phyloP scores from a whole-genome alignment of 2,329 filamentous ascomycete species.

The Calonectria pseudoturangicola region DNA sequence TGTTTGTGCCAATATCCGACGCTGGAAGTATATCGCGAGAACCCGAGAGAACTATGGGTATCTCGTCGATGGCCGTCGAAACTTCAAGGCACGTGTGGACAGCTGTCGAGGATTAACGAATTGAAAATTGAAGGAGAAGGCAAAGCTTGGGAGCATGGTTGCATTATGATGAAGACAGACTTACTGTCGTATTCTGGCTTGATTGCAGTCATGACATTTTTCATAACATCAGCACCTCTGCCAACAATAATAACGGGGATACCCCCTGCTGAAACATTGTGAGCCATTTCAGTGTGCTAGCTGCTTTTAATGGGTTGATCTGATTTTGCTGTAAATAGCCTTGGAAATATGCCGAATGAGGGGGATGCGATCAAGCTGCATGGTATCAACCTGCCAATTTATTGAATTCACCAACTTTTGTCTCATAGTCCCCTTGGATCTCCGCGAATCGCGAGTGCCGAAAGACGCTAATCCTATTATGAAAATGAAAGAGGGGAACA shows the following conservation, averaged over 20 bases:
- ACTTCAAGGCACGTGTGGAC: constrained; percentile 1
- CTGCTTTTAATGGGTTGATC: too few relatives aligned
- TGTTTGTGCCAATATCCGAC: constrained; percentile 3
- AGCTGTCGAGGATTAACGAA: not conserved
- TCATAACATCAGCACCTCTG: not conserved
- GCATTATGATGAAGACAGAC: not conserved
- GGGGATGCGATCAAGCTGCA: too few relatives aligned
- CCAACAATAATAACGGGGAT: constrained; percentile 8
- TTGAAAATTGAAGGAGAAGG: not conserved
- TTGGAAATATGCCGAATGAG: too few relatives aligned
- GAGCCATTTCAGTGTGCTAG: not conserved
- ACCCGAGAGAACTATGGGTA: not conserved
- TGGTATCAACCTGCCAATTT: too few relatives aligned
- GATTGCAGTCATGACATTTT: not conserved
- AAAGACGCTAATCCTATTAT: too few relatives aligned
- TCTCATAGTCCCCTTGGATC: too few relatives aligned
- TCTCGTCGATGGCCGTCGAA: not conserved
- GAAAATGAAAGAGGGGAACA: too few relatives aligned
- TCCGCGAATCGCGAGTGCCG: too few relatives aligned
- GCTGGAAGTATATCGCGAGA: constrained; percentile 1
- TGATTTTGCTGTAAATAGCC: too few relatives aligned
- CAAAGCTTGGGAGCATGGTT: fast-evolving
- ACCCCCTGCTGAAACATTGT: not conserved
- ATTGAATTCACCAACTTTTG: too few relatives aligned
- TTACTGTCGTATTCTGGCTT: constrained; percentile 14